These are phyloP conservation scores for Hyparrhenia diplandra DNA, from an alignment of 176 grass and related monocot genomes.

Conservation along the genomic window DNA sequence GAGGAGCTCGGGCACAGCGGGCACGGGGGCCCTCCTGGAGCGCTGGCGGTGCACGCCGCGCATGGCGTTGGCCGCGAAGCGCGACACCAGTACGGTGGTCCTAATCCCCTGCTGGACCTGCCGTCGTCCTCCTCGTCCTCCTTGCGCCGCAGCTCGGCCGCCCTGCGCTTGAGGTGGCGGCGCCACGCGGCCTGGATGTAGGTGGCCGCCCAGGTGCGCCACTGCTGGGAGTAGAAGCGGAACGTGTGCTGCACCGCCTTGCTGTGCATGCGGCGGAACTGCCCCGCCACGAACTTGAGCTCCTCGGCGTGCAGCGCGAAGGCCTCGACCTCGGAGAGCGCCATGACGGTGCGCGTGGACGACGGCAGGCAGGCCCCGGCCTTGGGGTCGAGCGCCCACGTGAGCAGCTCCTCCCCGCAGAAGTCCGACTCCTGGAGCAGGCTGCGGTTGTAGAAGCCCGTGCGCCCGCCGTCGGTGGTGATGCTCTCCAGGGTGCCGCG, in stretches of 20 bases:
- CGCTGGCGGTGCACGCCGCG: constrained; percentile 46
- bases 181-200: constrained; percentile 68
- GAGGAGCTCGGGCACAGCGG: constrained; percentile 19
- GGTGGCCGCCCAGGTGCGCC: constrained; percentile 64
- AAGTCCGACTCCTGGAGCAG: constrained; percentile 54
- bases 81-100: constrained; percentile 56
- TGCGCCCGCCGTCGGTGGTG: constrained; percentile 63
- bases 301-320: constrained; percentile 60
- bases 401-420: constrained; percentile 75
- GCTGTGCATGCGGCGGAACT: constrained; percentile 73
- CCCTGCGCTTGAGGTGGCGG: constrained; percentile 45
- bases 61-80: constrained; percentile 50
- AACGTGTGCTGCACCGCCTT: constrained; percentile 76
- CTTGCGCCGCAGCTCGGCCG: constrained; percentile 37
- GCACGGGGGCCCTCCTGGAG: background rate
- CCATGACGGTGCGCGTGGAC: constrained; percentile 70
- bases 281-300: constrained; percentile 66
- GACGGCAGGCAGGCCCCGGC: constrained; percentile 45
- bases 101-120: constrained; percentile 25
- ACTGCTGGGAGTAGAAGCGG: constrained; percentile 78
- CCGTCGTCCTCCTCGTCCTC: constrained; percentile 24
- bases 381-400: constrained; percentile 75
- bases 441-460: constrained; percentile 57
- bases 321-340: constrained; percentile 61
- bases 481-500: constrained; percentile 59